A percentile compares a stretch with the other conserved stretches of the same genome.
Conservation (phyloP, 306 rosid genomes). For the Arachis stenosperma region DNA sequence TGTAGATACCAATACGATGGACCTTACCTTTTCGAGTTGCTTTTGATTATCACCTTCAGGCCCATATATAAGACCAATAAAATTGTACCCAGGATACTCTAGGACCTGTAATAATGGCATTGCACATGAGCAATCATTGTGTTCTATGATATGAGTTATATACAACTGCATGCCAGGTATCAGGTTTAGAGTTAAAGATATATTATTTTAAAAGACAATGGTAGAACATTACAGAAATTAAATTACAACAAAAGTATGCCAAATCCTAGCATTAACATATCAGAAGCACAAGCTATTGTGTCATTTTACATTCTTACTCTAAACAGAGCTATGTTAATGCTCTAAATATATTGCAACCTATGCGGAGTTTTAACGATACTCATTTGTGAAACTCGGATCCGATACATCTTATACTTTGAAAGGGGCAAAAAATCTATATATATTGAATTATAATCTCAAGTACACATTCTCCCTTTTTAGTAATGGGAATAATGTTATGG, state of each 20-base stretch:
- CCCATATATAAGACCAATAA: conserved; percentile 77
- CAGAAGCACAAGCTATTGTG: conserved; percentile 17
- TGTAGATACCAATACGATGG: conserved; percentile 26
- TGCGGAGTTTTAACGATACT: neutral
- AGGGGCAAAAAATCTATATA: neutral
- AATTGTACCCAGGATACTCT: conserved; percentile 76
- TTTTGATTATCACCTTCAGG: conserved; percentile 82
- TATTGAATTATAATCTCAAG: neutral
- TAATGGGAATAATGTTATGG: no score
- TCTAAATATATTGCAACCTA: conserved; percentile 17
- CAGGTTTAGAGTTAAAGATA: conserved; percentile 17
- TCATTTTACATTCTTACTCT: conserved; percentile 30
- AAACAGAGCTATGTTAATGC: conserved; percentile 1
- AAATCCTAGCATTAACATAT: conserved; percentile 6
- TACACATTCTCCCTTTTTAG: neutral
- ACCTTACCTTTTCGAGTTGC: conserved; percentile 78
- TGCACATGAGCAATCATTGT: conserved; percentile 32
- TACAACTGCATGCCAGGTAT: neutral
- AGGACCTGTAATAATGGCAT: conserved; percentile 65
- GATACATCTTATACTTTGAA: neutral
- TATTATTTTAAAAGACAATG: neutral
- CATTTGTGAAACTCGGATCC: conserved; percentile 12
- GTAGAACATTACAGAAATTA: conserved; percentile 34
- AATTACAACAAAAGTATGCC: conserved; percentile 9
- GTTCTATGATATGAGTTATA: neutral